phyloP scores from a whole-genome alignment of 2,329 filamentous ascomycete species.

The Aphanoascus verrucosus region DNA sequence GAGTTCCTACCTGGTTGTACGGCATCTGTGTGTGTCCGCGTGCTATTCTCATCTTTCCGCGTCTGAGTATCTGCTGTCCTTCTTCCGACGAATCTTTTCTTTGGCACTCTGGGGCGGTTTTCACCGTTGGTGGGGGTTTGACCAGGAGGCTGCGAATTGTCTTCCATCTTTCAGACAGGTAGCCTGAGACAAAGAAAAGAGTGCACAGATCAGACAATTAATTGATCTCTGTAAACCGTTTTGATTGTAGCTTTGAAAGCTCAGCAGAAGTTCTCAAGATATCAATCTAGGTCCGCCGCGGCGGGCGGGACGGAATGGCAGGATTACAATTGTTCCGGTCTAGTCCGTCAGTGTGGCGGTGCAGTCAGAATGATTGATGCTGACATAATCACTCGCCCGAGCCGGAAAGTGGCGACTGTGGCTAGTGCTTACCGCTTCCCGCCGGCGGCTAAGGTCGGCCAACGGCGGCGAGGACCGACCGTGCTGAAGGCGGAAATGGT shows the following conservation, averaged over 20 bases:
- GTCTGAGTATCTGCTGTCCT: conserved; percentile 50
- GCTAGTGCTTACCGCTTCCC: too few relatives aligned
- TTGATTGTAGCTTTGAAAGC: background rate
- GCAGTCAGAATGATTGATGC: too few relatives aligned
- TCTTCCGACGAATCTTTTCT: conserved; percentile 82
- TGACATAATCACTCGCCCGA: too few relatives aligned
- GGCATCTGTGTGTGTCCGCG: conserved; percentile 38
- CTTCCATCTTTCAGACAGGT: background rate
- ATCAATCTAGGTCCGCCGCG: too few relatives aligned
- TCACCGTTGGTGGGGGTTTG: background rate
- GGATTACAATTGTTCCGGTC: too few relatives aligned
- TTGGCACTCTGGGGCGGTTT: conserved; percentile 55
- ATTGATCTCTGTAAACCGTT: background rate
- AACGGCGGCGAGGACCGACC: conserved; percentile 5
- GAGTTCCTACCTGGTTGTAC: conserved; percentile 27
- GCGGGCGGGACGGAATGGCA: too few relatives aligned
- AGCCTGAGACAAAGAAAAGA: background rate
- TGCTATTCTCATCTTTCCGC: conserved; percentile 49
- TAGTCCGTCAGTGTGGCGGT: too few relatives aligned
- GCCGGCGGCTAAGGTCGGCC: conserved; percentile 2
- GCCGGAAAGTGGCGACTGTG: too few relatives aligned
- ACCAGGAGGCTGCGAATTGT: background rate
- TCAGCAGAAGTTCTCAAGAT: too few relatives aligned
- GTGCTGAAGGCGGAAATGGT: background rate
- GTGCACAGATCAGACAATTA: background rate